A percentile compares a stretch with the other conserved stretches of the same genome.
Conservation (phyloP, 2,329 filamentous ascomycete genomes). For the Colletotrichum tropicicola region DNA sequence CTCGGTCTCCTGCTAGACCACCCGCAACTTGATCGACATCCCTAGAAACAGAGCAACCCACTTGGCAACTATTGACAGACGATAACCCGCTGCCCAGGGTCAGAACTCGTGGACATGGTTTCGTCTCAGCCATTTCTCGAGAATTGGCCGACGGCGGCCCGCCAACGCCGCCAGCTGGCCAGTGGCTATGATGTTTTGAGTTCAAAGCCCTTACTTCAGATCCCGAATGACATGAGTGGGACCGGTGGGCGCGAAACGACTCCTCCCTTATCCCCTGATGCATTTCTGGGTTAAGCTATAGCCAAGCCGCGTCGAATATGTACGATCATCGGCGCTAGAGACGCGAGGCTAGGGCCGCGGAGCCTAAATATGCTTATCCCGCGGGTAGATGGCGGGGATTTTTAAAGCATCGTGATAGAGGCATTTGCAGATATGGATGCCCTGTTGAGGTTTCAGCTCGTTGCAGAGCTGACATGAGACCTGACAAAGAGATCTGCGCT, state of each 20-base stretch:
- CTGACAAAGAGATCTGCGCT: neutral
- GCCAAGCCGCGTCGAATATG: neutral
- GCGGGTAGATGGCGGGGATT: neutral
- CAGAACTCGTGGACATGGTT: neutral
- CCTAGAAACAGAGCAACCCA: neutral
- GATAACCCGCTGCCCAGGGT: neutral
- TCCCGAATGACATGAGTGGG: neutral
- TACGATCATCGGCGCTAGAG: neutral
- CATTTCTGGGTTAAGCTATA: neutral
- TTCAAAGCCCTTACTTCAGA: constrained; percentile 13
- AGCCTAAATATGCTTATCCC: neutral
- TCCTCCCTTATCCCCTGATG: no score
- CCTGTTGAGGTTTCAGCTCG: neutral
- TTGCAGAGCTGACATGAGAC: neutral
- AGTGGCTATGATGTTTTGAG: neutral
- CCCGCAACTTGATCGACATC: neutral
- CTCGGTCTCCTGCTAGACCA: neutral
- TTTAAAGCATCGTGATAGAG: neutral
- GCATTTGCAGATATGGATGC: neutral
- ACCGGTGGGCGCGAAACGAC: neutral
- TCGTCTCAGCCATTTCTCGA: neutral
- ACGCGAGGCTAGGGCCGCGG: neutral
- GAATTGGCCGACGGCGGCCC: neutral
- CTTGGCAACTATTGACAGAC: neutral
- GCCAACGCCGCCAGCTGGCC: neutral